Conservation (phyloP, 2,329 filamentous ascomycete species). For the Lachnellula hyalina region DNA sequence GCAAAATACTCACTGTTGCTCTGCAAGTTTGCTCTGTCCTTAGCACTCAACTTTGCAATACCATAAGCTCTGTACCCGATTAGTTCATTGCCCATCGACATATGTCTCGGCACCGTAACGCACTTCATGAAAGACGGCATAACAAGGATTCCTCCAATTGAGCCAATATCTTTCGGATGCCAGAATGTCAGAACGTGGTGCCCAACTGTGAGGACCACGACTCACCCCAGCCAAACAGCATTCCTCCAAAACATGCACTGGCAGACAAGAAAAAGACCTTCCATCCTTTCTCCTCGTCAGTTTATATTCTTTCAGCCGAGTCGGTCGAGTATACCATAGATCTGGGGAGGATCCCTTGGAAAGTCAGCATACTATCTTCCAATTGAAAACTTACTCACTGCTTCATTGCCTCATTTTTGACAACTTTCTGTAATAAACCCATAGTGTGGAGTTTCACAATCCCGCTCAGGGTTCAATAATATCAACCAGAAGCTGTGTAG, state of each 20-base stretch:
- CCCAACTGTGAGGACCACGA: neutral
- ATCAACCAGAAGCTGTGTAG: neutral
- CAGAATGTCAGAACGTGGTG: neutral
- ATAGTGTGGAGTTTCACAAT: conserved; percentile 14
- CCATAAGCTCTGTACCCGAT: conserved; percentile 34
- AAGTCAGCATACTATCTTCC: conserved; percentile 1
- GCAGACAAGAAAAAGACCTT: conserved; percentile 55
- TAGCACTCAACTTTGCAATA: conserved; percentile 28
- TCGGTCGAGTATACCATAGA: conserved; percentile 18
- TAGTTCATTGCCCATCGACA: conserved; percentile 32
- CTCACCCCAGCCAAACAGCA: conserved; percentile 50
- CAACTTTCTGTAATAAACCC: conserved; percentile 27
- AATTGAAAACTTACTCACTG: conserved; percentile 23
- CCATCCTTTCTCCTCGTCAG: conserved; percentile 50
- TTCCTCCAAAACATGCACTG: conserved; percentile 60
- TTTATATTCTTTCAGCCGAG: neutral
- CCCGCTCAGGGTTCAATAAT: neutral
- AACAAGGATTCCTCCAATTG: conserved; percentile 71
- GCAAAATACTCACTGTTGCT: conserved; percentile 38
- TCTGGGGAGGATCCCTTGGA: conserved; percentile 24
- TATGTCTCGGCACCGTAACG: conserved; percentile 11
- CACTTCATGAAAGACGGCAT: conserved; percentile 56
- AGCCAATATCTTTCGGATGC: conserved; percentile 54
- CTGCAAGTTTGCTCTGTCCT: conserved; percentile 44
- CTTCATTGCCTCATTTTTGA: conserved; percentile 65